These are phyloP conservation scores for Cicer bijugum DNA, from an alignment of 306 rosid genomes.

Conservation along the genomic window DNA sequence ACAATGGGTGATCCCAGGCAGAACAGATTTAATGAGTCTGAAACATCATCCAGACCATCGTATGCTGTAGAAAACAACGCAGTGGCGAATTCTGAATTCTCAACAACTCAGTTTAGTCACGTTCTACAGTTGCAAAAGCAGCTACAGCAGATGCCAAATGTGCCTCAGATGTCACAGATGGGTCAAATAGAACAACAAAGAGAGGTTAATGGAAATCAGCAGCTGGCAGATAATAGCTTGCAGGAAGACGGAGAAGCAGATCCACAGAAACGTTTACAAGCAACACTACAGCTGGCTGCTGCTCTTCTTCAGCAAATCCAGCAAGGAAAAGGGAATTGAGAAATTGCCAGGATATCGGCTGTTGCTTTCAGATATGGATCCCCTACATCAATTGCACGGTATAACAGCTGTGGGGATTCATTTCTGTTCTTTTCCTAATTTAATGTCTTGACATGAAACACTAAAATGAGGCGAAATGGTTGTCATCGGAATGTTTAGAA, in stretches of 20 bases:
- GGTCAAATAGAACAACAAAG: constrained; percentile 66
- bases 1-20: constrained; percentile 57
- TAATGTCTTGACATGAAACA: not conserved
- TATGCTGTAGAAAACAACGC: constrained; percentile 53
- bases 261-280: constrained; percentile 90
- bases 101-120: constrained; percentile 64
- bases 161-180: constrained; percentile 50
- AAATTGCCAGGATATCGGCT: not conserved
- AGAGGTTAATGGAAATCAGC: constrained; percentile 63
- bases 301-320: constrained; percentile 95
- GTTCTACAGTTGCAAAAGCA: constrained; percentile 59
- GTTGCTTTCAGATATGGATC: not conserved
- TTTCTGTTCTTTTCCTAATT: not conserved
- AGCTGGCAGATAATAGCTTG: constrained; percentile 42
- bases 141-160: constrained; percentile 54
- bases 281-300: constrained; percentile 91
- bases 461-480: constrained; percentile 10
- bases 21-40: constrained; percentile 51
- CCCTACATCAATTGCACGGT: too few species aligned
- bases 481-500: constrained; percentile 30
- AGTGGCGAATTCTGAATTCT: constrained; percentile 52
- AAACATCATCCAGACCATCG: constrained; percentile 49
- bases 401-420: too few species aligned
- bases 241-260: constrained; percentile 71
- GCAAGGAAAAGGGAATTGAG: constrained; percentile 79